Evolutionary conservation across 345 rosid genomes (phyloP).

Genomic region (Eucalyptus pauciflora): DNA sequence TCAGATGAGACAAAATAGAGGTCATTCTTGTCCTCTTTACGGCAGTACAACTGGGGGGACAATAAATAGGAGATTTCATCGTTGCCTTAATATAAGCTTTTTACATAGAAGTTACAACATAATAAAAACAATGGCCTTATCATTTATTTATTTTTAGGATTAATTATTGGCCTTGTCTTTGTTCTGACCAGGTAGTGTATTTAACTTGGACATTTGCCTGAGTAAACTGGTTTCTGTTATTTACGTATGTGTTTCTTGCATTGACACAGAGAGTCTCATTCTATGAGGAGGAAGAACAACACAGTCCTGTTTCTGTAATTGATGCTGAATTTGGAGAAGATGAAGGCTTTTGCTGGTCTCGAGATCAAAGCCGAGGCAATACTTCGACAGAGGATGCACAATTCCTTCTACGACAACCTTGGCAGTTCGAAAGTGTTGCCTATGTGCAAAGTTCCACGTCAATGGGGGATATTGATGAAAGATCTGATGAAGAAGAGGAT

Average conservation of each 20-base stretch:
- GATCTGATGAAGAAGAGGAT: conserved; percentile 9
- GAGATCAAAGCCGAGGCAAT: conserved; percentile 22
- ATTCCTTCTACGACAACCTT: not conserved
- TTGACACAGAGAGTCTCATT: conserved; percentile 18
- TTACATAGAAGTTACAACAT: not conserved
- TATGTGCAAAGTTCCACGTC: not conserved
- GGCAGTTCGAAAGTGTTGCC: not conserved
- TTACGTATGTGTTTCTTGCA: not conserved
- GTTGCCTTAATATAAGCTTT: conserved; percentile 1
- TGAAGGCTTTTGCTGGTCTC: conserved; percentile 23
- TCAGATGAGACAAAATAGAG: conserved; percentile 1
- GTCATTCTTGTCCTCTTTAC: not conserved
- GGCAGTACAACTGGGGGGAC: not conserved
- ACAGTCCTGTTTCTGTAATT: conserved; percentile 41
- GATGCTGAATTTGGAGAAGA: conserved; percentile 30
- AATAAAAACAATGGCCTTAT: not conserved
- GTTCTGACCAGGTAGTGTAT: not conserved
- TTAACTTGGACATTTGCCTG: not conserved
- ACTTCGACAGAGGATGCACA: not conserved
- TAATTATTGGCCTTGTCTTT: not conserved
- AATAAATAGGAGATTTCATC: not conserved
- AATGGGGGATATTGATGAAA: not conserved
- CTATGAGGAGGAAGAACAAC: conserved; percentile 23
- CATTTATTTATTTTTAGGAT: not conserved
- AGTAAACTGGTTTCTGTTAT: not conserved